Base-by-base conservation (phyloP, 768 basidiomycete genomes). In the Boletus sensibilis region DNA sequence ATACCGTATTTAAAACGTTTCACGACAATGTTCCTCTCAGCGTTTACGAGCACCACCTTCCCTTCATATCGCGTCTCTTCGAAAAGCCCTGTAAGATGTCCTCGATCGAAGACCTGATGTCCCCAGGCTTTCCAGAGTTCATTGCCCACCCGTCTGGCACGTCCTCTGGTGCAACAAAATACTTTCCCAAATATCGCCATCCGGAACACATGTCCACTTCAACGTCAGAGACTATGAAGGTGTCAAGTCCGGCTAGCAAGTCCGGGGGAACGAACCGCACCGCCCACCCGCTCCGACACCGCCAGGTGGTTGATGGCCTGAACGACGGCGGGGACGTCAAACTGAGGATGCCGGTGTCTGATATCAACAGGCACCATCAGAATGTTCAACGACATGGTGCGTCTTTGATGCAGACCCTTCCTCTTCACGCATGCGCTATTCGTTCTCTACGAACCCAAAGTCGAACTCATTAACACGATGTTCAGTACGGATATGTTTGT, bases 341-440 rank as follows among this genome's bases (percentile, higher is more conserved):
- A 27, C 50, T 60, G 0, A 55, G 48, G 34, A 57, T 63, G 52
- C 58, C 57, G 0, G 61, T 63, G 55, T 41, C 18, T 64, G 12
- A 67, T 64, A 63, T 64, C 66, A 5, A 63, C 66, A 7, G 64
- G 61, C 14, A 59, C 59, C 5, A 53, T 61, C 39, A 55, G 66
- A 54, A 65, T 68, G 66, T 60, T 37, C 31, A 50, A 59, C 37
- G 34, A 68, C 2, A 63, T 63, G 65, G 59, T 58, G 14, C 21
- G 53, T 49, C 18, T 20, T 39, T 21, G 6, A 39, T 50, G 1
- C 16, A 10, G 9, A 1, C 20, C 6, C 2, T 66, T 61, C 53
- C 54, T 69, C 10, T 62, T 64, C 34, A 55, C 58, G 51, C 68
- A 66, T 47, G 64, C 46, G 6, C 43, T 69, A 4, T 70, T 66